Percentiles rank a stretch among this genome's conserved stretches.
Conservation (phyloP, 140 eudicot species). For the Oenanthe javanica region DNA sequence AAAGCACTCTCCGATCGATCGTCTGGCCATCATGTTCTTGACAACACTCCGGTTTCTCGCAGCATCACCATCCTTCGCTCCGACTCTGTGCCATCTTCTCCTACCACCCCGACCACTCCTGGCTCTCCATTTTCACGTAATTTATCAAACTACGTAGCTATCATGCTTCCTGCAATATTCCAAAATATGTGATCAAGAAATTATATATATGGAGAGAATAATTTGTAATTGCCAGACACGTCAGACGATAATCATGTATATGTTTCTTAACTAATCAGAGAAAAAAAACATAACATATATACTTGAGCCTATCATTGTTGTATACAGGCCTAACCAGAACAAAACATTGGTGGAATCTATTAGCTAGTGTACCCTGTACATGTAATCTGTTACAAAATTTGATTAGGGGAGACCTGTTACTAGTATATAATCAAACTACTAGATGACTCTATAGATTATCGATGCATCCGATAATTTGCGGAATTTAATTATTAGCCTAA, state of each 20-base stretch:
- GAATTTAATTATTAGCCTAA: not conserved
- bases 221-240: too few species aligned
- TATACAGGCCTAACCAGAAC: not conserved
- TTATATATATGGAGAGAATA: not conserved
- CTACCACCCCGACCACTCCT: constrained; percentile 28
- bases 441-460: not conserved
- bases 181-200: not conserved
- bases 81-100: constrained; percentile 52
- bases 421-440: not conserved
- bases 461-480: not conserved
- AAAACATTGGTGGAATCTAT: too few species aligned
- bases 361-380: not conserved
- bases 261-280: not conserved
- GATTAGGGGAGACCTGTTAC: not conserved
- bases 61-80: constrained; percentile 41
- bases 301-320: too few species aligned
- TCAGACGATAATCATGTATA: not conserved
- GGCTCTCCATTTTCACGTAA: constrained; percentile 57
- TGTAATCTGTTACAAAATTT: not conserved
- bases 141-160: not conserved
- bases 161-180: not conserved
- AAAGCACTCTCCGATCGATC: not conserved
- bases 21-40: not conserved
- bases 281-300: too few species aligned
- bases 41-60: constrained; percentile 37